Percentiles rank a stretch among this genome's conserved stretches.
phyloP scores from a whole-genome alignment of 116 monocot species.

The Iris pallida region DNA sequence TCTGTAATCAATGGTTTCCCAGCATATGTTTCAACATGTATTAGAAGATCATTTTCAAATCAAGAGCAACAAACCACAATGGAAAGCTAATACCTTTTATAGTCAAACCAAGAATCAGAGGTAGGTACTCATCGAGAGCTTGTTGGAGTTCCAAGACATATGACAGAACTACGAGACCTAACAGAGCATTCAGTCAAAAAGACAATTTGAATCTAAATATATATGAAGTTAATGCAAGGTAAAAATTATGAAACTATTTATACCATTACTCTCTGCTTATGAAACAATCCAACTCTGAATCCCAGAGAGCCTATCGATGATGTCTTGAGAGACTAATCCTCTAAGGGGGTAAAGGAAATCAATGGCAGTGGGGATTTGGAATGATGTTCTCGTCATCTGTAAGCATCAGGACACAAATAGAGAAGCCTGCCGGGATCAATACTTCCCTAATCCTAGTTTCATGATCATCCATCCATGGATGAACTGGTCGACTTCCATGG shows the following conservation, averaged over 20 bases:
- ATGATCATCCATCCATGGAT: too few relatives aligned
- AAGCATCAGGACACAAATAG: too few relatives aligned
- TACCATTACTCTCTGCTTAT: slow-evolving; percentile 25
- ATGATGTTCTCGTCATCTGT: not conserved
- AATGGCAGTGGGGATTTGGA: slow-evolving; percentile 35
- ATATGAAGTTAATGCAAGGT: not conserved
- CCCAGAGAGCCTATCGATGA: slow-evolving; percentile 29
- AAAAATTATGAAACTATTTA: not conserved
- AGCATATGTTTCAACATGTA: too few relatives aligned
- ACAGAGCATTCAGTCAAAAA: not conserved
- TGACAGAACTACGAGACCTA: slow-evolving; percentile 23
- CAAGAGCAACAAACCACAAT: not conserved
- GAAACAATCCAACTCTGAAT: slow-evolving; percentile 34
- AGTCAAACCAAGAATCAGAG: slow-evolving; percentile 62
- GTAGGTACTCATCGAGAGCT: slow-evolving; percentile 62
- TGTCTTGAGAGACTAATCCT: slow-evolving; percentile 42
- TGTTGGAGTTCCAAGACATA: slow-evolving; percentile 36
- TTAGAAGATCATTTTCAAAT: not conserved
- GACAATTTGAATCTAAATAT: not conserved
- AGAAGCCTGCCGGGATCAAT: too few relatives aligned
- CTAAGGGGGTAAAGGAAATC: slow-evolving; percentile 40
- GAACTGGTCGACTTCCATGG: too few relatives aligned
- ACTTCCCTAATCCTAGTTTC: too few relatives aligned
- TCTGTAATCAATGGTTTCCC: too few relatives aligned
- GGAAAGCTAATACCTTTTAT: slow-evolving; percentile 49